phyloP scores from a whole-genome alignment of 768 basidiomycete species.

The Lyophyllum atratum region DNA sequence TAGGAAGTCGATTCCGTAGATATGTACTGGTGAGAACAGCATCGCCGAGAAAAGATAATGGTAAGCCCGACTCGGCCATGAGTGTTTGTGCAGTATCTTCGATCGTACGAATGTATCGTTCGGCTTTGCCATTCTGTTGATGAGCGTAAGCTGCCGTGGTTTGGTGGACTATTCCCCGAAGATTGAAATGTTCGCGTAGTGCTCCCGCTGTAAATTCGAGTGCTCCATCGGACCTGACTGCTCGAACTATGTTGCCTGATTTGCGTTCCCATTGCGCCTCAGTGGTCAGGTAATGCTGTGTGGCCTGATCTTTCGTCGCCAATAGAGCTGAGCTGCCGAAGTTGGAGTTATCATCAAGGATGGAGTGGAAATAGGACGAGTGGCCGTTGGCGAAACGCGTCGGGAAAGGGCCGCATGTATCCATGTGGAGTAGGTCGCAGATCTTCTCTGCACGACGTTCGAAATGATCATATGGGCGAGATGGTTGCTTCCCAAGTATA shows the following conservation, averaged over 20 bases:
- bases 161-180: constrained; percentile 1
- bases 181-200: not conserved
- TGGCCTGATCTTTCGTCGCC: constrained; percentile 1
- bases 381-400: constrained; percentile 11
- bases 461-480: constrained; percentile 1
- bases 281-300: not conserved
- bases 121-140: constrained; percentile 33
- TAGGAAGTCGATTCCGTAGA: constrained; percentile 24
- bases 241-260: not conserved
- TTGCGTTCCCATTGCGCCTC: not conserved
- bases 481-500: constrained; percentile 4
- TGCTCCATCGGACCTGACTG: not conserved
- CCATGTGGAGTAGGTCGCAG: constrained; percentile 6
- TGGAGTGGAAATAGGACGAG: constrained; percentile 1
- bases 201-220: not conserved
- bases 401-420: constrained; percentile 20
- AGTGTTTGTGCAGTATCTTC: constrained; percentile 21
- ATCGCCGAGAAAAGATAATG: constrained; percentile 24
- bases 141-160: constrained; percentile 29
- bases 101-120: constrained; percentile 31
- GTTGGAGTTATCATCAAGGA: constrained; percentile 20
- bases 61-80: constrained; percentile 23
- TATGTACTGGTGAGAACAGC: constrained; percentile 22
- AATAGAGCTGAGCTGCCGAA: constrained; percentile 12
- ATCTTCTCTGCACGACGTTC: not conserved